Evolutionary conservation across 768 basidiomycete species (phyloP).

Genomic region (Paxillus involutus): DNA sequence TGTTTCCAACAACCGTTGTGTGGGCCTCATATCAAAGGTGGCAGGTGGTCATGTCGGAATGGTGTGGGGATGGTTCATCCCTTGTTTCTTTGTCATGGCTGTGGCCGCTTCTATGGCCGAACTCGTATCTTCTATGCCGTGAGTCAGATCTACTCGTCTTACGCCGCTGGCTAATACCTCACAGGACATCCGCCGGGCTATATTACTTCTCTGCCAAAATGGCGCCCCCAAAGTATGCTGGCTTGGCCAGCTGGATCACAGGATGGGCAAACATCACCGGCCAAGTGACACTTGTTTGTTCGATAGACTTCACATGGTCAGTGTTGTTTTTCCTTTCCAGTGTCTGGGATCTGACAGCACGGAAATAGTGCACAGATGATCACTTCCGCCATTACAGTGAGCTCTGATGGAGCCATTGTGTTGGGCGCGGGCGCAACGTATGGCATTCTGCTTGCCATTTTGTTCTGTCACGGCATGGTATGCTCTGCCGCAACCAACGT

Average conservation of each 20-base stretch:
- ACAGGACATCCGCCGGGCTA: slow-evolving; percentile 73
- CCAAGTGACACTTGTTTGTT: slow-evolving; percentile 67
- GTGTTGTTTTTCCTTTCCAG: slow-evolving; percentile 6
- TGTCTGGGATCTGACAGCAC: background rate
- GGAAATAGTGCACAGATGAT: slow-evolving; percentile 68
- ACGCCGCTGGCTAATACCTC: background rate
- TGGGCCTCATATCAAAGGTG: background rate
- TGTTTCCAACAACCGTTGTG: slow-evolving; percentile 9
- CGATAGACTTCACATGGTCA: slow-evolving; percentile 72
- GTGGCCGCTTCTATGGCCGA: slow-evolving; percentile 76
- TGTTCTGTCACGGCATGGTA: slow-evolving; percentile 66
- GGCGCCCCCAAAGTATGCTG: slow-evolving; percentile 59
- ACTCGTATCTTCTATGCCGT: slow-evolving; percentile 76
- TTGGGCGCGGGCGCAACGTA: slow-evolving; percentile 63
- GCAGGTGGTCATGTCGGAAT: slow-evolving; percentile 75
- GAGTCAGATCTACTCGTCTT: slow-evolving; percentile 24
- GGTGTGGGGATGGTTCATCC: slow-evolving; percentile 78
- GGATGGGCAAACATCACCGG: slow-evolving; percentile 78
- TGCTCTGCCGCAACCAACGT: slow-evolving; percentile 69
- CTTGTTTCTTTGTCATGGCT: slow-evolving; percentile 63
- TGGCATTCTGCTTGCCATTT: slow-evolving; percentile 63
- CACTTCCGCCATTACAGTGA: slow-evolving; percentile 64
- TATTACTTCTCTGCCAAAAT: slow-evolving; percentile 80
- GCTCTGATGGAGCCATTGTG: slow-evolving; percentile 50
- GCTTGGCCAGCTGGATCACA: slow-evolving; percentile 57